Base-by-base conservation (phyloP, 2,329 filamentous ascomycete genomes). In the Fusarium tuaranense region DNA sequence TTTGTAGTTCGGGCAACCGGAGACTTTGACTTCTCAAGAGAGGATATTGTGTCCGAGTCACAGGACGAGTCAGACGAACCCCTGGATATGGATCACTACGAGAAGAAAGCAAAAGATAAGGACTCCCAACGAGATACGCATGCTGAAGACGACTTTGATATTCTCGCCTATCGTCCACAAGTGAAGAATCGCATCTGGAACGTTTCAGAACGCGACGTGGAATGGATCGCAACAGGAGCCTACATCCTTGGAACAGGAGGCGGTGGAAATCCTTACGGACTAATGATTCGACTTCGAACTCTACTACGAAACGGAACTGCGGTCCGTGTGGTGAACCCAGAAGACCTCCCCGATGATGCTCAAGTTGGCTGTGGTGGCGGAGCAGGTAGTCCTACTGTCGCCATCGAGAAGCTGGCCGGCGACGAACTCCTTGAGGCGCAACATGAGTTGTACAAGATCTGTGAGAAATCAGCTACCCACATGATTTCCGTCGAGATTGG, bases 401-500 rank as follows among this genome's bases (percentile, higher is more conserved):
- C 85, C 1, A 88, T 91, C 67, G 90, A 92, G 81, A 90, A 90
- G 75, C 85, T 91, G 1, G 84, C 86, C 1, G 88, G 88, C 14
- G 86, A 90, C 74, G 90, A 92, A 78, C 85, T 89, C 75, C 81
- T 87, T 46, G 80, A 89, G 59, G 83, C 87, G 3, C 87, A 88
- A 68, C 74, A 76, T 1, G 88, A 89, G 75, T 82, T 92, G 13
- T 90, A 88, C 80, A 86, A 87, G 58, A 86, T 87, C 32, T 83
- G 87, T 58, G 82, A 84, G 41, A 78, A 81, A 18, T 78, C 79
- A 1, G 86, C 88, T 25, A 88, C 90, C 22, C 88, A 89, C 41
- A 88, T 92, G 70, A 89, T 93, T 70, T 86, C 89, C 1, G 80
- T 92, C 13, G 91, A 93, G 76, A 91, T 93, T 64, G 92, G 92